Evolutionary conservation across 768 basidiomycete species (phyloP).

Genomic region (Chalciporus piperatus): DNA sequence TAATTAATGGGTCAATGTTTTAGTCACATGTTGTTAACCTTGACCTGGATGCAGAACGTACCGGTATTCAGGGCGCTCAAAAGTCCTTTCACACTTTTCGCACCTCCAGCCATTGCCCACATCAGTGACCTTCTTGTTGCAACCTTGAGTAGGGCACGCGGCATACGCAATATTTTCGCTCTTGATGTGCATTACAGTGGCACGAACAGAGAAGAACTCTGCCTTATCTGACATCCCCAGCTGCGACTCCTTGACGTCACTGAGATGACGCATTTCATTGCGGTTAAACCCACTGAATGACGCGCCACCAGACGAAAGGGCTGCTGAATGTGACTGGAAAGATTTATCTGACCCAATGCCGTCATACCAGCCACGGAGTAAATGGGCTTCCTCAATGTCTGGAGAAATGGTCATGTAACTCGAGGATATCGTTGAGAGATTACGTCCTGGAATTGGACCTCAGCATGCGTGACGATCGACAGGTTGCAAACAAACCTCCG

Average conservation of each 20-base stretch:
- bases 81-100: conserved; percentile 84
- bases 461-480: conserved; percentile 2
- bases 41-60: conserved; percentile 35
- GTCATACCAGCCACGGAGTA: conserved; percentile 91
- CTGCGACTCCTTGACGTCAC: conserved; percentile 75
- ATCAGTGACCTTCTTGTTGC: conserved; percentile 88
- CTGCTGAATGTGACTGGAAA: conserved; percentile 71
- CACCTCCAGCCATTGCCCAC: conserved; percentile 77
- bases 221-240: conserved; percentile 73
- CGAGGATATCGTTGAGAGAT: conserved; percentile 77
- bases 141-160: conserved; percentile 76
- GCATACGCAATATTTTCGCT: conserved; percentile 81
- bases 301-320: conserved; percentile 35
- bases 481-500: conserved; percentile 49
- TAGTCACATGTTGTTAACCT: background rate
- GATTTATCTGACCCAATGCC: conserved; percentile 54
- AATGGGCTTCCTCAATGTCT: conserved; percentile 86
- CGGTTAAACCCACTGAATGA: conserved; percentile 57
- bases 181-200: conserved; percentile 87
- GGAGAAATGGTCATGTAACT: conserved; percentile 85
- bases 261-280: conserved; percentile 66
- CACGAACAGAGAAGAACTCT: conserved; percentile 78
- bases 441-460: conserved; percentile 54
- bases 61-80: conserved; percentile 76
- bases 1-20: conserved; percentile 24